Percentiles rank a stretch among this genome's conserved stretches.
phyloP scores from a whole-genome alignment of 257 asterid genomes.

The Nyctanthes arbortristis region DNA sequence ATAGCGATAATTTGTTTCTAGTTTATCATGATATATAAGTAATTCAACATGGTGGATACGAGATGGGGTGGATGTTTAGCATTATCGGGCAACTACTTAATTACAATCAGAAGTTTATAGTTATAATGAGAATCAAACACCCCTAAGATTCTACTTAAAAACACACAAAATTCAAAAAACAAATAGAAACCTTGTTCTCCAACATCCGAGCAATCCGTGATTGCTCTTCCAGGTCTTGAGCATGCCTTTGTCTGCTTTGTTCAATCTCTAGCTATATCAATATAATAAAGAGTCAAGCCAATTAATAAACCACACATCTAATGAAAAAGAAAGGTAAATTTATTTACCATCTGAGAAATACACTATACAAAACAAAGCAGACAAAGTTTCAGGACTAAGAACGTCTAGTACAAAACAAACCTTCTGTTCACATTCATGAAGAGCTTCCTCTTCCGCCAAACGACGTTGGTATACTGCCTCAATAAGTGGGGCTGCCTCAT shows the following conservation, averaged over 20 bases:
- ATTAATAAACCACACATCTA: background rate
- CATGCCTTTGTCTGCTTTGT: constrained; percentile 58
- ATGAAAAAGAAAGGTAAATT: too few species aligned
- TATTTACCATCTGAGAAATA: background rate
- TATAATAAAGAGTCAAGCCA: constrained; percentile 7
- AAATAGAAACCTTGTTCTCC: constrained; percentile 46
- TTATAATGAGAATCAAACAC: too few species aligned
- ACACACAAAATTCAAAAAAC: background rate
- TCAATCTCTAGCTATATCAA: constrained; percentile 58
- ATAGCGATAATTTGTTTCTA: too few species aligned
- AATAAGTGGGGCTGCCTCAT: constrained; percentile 76
- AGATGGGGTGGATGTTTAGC: too few species aligned
- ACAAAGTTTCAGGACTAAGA: background rate
- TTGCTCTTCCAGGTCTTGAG: constrained; percentile 69
- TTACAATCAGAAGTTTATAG: too few species aligned
- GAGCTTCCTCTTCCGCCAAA: too few species aligned
- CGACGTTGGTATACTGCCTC: constrained; percentile 63
- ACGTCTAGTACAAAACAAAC: constrained; percentile 39
- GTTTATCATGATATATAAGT: too few species aligned
- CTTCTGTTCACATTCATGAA: constrained; percentile 76
- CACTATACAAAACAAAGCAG: background rate
- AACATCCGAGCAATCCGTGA: constrained; percentile 61
- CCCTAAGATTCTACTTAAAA: too few species aligned
- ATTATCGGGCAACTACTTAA: too few species aligned
- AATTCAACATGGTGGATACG: too few species aligned